phyloP scores from a whole-genome alignment of 345 rosid genomes.

The Leavenworthia alabamica region DNA sequence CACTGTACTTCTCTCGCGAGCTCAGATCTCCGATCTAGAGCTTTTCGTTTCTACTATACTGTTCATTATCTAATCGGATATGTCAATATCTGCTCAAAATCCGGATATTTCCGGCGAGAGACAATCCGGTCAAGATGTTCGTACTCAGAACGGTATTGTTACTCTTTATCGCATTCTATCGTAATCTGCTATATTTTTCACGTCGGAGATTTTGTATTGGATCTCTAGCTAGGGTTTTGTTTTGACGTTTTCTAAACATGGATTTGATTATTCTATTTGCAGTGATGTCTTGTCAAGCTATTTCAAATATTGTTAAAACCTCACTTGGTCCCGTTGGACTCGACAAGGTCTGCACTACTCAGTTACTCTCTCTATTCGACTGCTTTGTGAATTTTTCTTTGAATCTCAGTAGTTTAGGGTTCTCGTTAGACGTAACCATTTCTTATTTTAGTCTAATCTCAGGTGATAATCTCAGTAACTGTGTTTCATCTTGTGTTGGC shows the following conservation, averaged over 20 bases:
- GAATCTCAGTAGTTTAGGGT: neutral
- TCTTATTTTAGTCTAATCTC: neutral
- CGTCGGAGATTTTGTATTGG: neutral
- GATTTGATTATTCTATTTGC: neutral
- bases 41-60: neutral
- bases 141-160: conserved; percentile 75
- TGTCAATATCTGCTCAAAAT: conserved; percentile 60
- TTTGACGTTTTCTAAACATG: neutral
- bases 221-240: conserved; percentile 28
- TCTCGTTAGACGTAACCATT: neutral
- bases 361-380: neutral
- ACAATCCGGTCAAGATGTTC: conserved; percentile 92
- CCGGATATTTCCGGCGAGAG: conserved; percentile 90
- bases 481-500: neutral
- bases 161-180: neutral
- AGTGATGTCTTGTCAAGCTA: conserved; percentile 95
- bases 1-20: neutral
- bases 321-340: conserved; percentile 98
- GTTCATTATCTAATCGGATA: conserved; percentile 1
- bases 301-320: conserved; percentile 88
- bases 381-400: too few relatives aligned
- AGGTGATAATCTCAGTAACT: neutral
- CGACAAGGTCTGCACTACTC: conserved; percentile 57
- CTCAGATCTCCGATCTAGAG: conserved; percentile 38
- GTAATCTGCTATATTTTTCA: neutral